Evolutionary conservation across 441 rosid species (phyloP).

Genomic region (Pelargonium australe): DNA sequence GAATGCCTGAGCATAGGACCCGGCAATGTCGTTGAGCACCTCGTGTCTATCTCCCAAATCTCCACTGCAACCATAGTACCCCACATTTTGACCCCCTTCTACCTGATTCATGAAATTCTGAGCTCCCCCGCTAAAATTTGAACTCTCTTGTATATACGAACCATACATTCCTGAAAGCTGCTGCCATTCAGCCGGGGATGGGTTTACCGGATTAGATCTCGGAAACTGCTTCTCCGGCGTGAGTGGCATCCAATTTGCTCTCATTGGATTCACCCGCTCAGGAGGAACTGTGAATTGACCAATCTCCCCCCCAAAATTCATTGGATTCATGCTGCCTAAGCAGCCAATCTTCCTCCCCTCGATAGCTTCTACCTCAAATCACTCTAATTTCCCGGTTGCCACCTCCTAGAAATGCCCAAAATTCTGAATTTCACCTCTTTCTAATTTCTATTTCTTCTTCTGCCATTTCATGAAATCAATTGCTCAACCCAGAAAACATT

Average conservation of each 20-base stretch:
- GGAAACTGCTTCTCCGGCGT: slow-evolving; percentile 45
- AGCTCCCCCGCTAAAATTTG: slow-evolving; percentile 21
- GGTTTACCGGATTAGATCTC: slow-evolving; percentile 23
- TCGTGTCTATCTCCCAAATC: slow-evolving; percentile 22
- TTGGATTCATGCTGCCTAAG: slow-evolving; percentile 27
- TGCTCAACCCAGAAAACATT: slow-evolving; percentile 21
- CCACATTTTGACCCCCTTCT: slow-evolving; percentile 23
- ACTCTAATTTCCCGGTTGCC: slow-evolving; percentile 7
- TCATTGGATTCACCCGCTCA: neutral
- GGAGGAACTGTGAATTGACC: neutral
- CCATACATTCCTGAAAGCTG: slow-evolving; percentile 24
- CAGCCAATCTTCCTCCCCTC: slow-evolving; percentile 9
- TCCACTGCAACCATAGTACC: slow-evolving; percentile 11
- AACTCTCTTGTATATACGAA: slow-evolving; percentile 23
- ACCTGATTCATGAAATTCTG: slow-evolving; percentile 24
- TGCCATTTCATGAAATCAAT: slow-evolving; percentile 20
- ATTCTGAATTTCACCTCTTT: neutral
- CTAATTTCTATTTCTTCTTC: too few relatives aligned
- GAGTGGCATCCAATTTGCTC: slow-evolving; percentile 43
- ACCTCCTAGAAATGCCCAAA: slow-evolving; percentile 9
- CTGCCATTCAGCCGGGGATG: slow-evolving; percentile 5
- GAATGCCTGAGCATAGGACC: slow-evolving; percentile 28
- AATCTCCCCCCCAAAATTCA: slow-evolving; percentile 27
- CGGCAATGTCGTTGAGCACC: slow-evolving; percentile 31
- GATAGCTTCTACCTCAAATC: neutral